phyloP scores from a whole-genome alignment of 495 filamentous ascomycete genomes.

The Pyrenopolyporus hunteri region DNA sequence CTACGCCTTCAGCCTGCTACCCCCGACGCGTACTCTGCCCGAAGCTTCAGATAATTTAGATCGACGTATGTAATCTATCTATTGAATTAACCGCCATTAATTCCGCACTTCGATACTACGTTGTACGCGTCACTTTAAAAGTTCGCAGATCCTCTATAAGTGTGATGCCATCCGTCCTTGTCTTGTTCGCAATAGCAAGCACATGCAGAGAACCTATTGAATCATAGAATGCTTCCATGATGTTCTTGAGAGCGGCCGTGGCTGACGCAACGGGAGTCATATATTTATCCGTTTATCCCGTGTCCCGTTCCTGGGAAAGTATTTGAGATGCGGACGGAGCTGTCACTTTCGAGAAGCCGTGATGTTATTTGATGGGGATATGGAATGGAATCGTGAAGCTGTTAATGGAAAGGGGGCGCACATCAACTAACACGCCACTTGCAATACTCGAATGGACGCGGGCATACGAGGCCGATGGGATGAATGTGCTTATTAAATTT shows the following conservation, averaged over 20 bases:
- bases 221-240: background rate
- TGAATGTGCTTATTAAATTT: no score
- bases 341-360: background rate
- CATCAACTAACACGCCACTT: background rate
- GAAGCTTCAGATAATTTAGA: slow-evolving; percentile 45
- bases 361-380: slow-evolving; percentile 13
- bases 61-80: slow-evolving; percentile 46
- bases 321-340: no score
- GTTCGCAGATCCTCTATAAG: background rate
- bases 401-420: background rate
- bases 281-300: slow-evolving; percentile 20
- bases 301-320: slow-evolving; percentile 5
- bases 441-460: background rate
- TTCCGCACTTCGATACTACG: slow-evolving; percentile 15
- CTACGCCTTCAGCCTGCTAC: slow-evolving; percentile 50
- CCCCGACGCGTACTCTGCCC: slow-evolving; percentile 51
- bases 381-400: slow-evolving; percentile 10
- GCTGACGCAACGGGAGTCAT: no score
- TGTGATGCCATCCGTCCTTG: slow-evolving; percentile 26
- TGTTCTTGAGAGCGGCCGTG: no score
- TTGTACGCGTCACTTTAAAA: slow-evolving; percentile 23
- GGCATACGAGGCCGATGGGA: background rate
- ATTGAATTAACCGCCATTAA: slow-evolving; percentile 22
- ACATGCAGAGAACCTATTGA: slow-evolving; percentile 14
- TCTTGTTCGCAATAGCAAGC: slow-evolving; percentile 8